Evolutionary conservation across 306 rosid genomes (phyloP).

Genomic region (Cucurbita maxima): DNA sequence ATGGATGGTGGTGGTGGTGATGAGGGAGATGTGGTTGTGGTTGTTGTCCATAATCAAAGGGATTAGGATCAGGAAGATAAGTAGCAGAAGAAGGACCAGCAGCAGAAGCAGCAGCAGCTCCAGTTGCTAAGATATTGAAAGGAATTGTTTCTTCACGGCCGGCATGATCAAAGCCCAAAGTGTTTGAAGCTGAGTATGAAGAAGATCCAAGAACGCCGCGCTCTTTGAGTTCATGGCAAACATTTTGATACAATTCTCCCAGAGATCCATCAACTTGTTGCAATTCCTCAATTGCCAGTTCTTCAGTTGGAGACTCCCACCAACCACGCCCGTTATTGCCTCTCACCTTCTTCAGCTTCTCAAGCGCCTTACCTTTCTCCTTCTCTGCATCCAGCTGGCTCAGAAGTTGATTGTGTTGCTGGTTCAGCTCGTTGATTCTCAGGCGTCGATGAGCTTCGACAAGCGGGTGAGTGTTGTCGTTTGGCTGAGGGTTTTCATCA

Average conservation of each 20-base stretch:
- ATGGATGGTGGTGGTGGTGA: too few species aligned
- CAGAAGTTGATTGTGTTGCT: constrained; percentile 4
- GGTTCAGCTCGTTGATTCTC: constrained; percentile 11
- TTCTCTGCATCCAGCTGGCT: constrained; percentile 5
- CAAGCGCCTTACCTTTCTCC: not conserved
- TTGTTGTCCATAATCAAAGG: too few species aligned
- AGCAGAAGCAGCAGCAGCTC: not conserved
- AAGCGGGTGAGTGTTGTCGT: not conserved
- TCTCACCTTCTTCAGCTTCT: not conserved
- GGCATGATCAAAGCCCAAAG: not conserved
- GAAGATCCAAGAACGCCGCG: not conserved
- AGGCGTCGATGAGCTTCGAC: constrained; percentile 9
- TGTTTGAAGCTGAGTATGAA: not conserved
- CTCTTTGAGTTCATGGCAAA: not conserved
- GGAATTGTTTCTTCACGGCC: not conserved
- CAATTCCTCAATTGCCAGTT: constrained; percentile 4
- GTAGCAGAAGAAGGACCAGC: not conserved
- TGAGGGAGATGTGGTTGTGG: too few species aligned
- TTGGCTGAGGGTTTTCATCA: not conserved
- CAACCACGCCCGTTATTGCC: not conserved
- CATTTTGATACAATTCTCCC: not conserved
- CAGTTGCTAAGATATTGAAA: not conserved
- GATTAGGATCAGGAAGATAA: too few species aligned
- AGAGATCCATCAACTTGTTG: not conserved
- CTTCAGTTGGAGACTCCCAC: constrained; percentile 23